Base-by-base conservation (phyloP, 371 early-diverging fungal genomes). In the Mucor saturninus region DNA sequence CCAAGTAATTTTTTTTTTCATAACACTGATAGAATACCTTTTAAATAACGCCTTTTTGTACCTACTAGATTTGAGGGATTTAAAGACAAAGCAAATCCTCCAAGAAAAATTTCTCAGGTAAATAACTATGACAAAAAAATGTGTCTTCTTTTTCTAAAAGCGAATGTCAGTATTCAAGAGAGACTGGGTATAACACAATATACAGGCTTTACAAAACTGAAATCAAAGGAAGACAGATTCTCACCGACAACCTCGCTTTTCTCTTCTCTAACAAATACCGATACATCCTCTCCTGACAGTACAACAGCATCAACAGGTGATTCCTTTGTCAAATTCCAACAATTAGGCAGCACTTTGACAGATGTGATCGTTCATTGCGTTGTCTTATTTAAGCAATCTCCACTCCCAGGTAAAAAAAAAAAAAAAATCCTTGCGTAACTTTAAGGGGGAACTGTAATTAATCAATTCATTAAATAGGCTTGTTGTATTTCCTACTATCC, bases 371-470 rank as follows among this genome's bases (percentile, higher is more conserved):
- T 89, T 9, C 65, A 74, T 5, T 69, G 73, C 15, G 88, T 87
- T 2, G 73, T 88, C 9, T 65, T 83, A 7, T 66, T 88, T 29
- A 89, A 89, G 66, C 87, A 84, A 61, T 87, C 87, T 0, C 89
- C 88, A 15, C 73, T 89, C 32, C 89, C 88, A 66, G 81, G 81
- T 78, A 71, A 53, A n/a, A 28, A 30, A 3, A 40, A 14, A 48
- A 48, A 48, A 21, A 26, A 28, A 26, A 4, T 21, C 21, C 21
- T 21, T 21, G 21, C 21, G 21, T 21, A 21, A 21, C 21, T 21
- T 21, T 21, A 21, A 21, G 21, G 21, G 21, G 21, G 21, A 21
- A 21, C 21, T 21, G 21, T 21, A 21, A 21, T 48, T 28, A 26
- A 14, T 14, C 11, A 42, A 30, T 32, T 28, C 50, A 29, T 32